phyloP scores from a whole-genome alignment of 805 yeast species.

The Yamadazyma takamatsuzukensis region DNA sequence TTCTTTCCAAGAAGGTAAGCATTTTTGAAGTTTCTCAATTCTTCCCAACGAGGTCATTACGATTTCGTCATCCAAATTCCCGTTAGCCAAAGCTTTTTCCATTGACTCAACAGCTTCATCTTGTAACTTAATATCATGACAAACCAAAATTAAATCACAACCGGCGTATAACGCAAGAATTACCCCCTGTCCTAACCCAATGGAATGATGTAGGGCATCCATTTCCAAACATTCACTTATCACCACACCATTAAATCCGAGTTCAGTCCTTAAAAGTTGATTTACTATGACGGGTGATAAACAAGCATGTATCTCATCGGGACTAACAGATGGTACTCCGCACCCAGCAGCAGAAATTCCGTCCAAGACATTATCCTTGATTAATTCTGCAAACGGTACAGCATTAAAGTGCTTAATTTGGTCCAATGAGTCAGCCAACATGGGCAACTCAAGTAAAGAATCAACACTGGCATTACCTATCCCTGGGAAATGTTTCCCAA shows the following conservation, averaged over 20 bases:
- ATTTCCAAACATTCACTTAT: constrained; percentile 59
- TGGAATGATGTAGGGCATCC: constrained; percentile 60
- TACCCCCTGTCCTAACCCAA: constrained; percentile 66
- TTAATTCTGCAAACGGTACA: constrained; percentile 48
- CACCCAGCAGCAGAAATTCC: constrained; percentile 61
- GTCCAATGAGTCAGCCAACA: constrained; percentile 52
- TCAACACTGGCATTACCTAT: constrained; percentile 61
- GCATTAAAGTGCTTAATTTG: constrained; percentile 49
- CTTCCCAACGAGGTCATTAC: constrained; percentile 39
- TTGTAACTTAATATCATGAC: constrained; percentile 53
- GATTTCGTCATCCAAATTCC: constrained; percentile 41
- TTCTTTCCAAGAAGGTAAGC: constrained; percentile 43
- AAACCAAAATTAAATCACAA: constrained; percentile 61
- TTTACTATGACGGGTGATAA: constrained; percentile 51
- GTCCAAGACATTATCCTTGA: constrained; percentile 45
- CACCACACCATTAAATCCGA: constrained; percentile 54
- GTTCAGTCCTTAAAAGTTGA: constrained; percentile 46
- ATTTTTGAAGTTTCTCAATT: constrained; percentile 40
- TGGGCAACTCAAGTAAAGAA: constrained; percentile 53
- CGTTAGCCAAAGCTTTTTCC: constrained; percentile 34
- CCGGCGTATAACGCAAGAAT: constrained; percentile 60
- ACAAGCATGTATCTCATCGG: constrained; percentile 62
- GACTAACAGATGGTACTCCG: constrained; percentile 58
- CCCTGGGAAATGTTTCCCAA: constrained; percentile 68
- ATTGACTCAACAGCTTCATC: constrained; percentile 50